These are phyloP conservation scores for Epichloe sp. DNA, from an alignment of 2,329 filamentous ascomycete species.

Conservation along the genomic window DNA sequence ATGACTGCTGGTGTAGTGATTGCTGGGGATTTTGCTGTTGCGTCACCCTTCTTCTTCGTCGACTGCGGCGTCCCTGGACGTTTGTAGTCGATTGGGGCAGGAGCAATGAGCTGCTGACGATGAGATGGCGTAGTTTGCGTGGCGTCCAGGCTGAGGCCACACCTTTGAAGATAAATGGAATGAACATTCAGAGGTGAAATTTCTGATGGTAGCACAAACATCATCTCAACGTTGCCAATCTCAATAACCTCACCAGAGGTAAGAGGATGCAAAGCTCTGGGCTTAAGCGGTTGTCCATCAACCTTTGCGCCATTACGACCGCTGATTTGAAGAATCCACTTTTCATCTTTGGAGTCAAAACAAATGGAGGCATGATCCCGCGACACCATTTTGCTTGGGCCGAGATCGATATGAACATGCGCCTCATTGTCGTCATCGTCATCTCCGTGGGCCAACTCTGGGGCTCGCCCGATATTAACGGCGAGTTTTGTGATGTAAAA, in stretches of 20 bases:
- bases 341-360: slow-evolving; percentile 53
- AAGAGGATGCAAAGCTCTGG: slow-evolving; percentile 51
- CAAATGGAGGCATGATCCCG: slow-evolving; percentile 63
- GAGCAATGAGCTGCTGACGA: slow-evolving; percentile 38
- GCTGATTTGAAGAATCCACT: slow-evolving; percentile 77
- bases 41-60: slow-evolving; percentile 17
- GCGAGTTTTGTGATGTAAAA: slow-evolving; percentile 65
- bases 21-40: slow-evolving; percentile 18
- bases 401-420: slow-evolving; percentile 73
- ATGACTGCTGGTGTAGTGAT: slow-evolving; percentile 24
- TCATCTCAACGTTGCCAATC: slow-evolving; percentile 91
- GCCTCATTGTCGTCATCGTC: slow-evolving; percentile 32
- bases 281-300: slow-evolving; percentile 58
- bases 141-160: slow-evolving; percentile 33
- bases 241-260: slow-evolving; percentile 84
- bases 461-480: slow-evolving; percentile 62
- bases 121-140: slow-evolving; percentile 16
- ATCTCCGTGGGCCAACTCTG: slow-evolving; percentile 31
- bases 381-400: slow-evolving; percentile 70
- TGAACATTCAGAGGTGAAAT: slow-evolving; percentile 53
- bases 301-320: slow-evolving; percentile 85
- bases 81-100: slow-evolving; percentile 46
- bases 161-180: slow-evolving; percentile 55
- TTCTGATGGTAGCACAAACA: slow-evolving; percentile 84
- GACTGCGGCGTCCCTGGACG: slow-evolving; percentile 49